These are phyloP conservation scores for Calocybe indica DNA, from an alignment of 768 basidiomycete genomes.

Conservation along the genomic window DNA sequence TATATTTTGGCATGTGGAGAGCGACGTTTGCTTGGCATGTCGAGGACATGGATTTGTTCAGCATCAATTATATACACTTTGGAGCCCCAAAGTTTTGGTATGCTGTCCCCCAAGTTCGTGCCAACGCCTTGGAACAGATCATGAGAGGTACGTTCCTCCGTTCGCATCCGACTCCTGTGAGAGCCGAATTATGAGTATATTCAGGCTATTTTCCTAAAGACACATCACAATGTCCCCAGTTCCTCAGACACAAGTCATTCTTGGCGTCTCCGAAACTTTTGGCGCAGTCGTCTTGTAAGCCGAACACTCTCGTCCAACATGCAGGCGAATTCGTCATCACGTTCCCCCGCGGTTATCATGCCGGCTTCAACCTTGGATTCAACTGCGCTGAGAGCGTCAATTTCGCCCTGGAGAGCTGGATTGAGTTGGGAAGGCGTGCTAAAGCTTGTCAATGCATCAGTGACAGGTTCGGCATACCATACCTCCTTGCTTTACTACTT, in stretches of 20 bases:
- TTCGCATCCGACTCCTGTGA: background rate
- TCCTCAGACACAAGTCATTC: constrained; percentile 94
- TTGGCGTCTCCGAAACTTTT: constrained; percentile 84
- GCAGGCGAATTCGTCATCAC: constrained; percentile 97
- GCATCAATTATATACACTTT: constrained; percentile 98
- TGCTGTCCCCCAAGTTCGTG: constrained; percentile 84
- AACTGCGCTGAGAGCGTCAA: constrained; percentile 98
- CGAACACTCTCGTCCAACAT: constrained; percentile 87
- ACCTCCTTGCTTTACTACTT: background rate
- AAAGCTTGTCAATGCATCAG: constrained; percentile 68
- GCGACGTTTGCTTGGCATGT: constrained; percentile 99
- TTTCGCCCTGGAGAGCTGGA: constrained; percentile 92
- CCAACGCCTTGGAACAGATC: constrained; percentile 76
- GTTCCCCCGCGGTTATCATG: constrained; percentile 91
- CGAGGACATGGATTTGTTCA: constrained; percentile 98
- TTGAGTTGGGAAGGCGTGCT: constrained; percentile 81
- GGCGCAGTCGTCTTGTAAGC: constrained; percentile 70
- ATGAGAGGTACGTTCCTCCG: constrained; percentile 64
- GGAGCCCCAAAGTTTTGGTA: constrained; percentile 99
- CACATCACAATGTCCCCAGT: constrained; percentile 81
- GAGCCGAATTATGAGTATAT: constrained; percentile 2
- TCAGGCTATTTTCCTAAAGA: constrained; percentile 88
- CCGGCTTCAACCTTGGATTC: constrained; percentile 93
- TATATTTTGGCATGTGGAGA: constrained; percentile 99
- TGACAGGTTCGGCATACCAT: constrained; percentile 49